These are phyloP conservation scores for Aulographum hederae DNA, from an alignment of 2,329 filamentous ascomycete genomes.

Conservation along the genomic window DNA sequence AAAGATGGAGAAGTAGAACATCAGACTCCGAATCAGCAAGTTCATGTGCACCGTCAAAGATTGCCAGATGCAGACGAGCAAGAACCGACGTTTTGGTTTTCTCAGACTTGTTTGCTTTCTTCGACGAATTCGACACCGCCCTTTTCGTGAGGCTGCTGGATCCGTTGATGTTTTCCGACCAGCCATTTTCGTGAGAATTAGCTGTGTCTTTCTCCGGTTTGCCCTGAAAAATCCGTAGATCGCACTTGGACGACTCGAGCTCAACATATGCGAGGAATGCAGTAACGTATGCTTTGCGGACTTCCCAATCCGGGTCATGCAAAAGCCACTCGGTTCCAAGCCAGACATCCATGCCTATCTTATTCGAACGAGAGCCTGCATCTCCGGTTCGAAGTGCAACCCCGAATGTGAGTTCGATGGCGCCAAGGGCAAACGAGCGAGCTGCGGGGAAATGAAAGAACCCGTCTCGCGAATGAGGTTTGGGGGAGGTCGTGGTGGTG, in stretches of 20 bases:
- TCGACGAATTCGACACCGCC: slow-evolving; percentile 49
- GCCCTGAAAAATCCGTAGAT: slow-evolving; percentile 44
- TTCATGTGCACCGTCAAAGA: slow-evolving; percentile 78
- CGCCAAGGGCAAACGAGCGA: slow-evolving; percentile 48
- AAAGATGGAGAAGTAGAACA: slow-evolving; percentile 56
- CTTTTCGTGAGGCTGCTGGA: slow-evolving; percentile 32
- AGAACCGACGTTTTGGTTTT: slow-evolving; percentile 46
- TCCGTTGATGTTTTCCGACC: slow-evolving; percentile 12
- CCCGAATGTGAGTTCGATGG: slow-evolving; percentile 65
- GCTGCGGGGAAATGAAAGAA: slow-evolving; percentile 47
- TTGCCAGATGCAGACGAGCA: slow-evolving; percentile 62
- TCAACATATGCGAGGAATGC: slow-evolving; percentile 71
- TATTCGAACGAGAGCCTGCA: slow-evolving; percentile 21
- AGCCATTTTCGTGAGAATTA: slow-evolving; percentile 23
- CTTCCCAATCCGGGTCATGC: slow-evolving; percentile 56
- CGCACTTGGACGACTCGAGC: slow-evolving; percentile 52
- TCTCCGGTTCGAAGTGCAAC: slow-evolving; percentile 54
- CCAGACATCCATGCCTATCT: slow-evolving; percentile 70
- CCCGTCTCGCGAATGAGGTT: no score
- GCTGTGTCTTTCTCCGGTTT: slow-evolving; percentile 1
- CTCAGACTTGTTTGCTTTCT: slow-evolving; percentile 27
- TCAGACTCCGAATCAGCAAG: slow-evolving; percentile 55
- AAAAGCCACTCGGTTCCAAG: slow-evolving; percentile 93
- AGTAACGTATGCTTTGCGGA: slow-evolving; percentile 73
- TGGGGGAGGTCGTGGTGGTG: no score